Evolutionary conservation across 257 asterid genomes (phyloP), one percentile per base, ranked within the genome.

Genomic region (Petrea volubilis): DNA sequence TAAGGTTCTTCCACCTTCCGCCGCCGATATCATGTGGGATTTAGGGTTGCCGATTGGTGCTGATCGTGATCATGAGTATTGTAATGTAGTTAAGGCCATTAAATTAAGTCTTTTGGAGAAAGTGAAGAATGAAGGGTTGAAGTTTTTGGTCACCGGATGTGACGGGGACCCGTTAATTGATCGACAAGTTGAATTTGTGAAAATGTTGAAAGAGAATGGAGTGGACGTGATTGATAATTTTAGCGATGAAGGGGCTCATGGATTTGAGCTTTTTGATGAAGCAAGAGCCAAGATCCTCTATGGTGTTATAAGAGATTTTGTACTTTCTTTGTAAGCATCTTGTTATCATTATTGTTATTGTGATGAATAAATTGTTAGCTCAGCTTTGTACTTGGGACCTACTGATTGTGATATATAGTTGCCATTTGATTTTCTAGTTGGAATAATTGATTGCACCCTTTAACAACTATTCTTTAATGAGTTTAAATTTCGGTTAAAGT

Each of bases 81-180:
- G 80, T 27, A 82, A 86, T 68, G 87, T 85, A 3, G 66, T 8
- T 64, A 65, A 9, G 1, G 36, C 29, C 2, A 41, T 78, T 3
- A 60, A 12, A 36, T 4, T 41, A 3, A 67, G 67, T 2, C 53
- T 6, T 6, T 64, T 81, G 29, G 78, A 64, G 17, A 9, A 18
- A 40, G 3, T 80, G 27, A 80, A 74, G 66, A 24, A 8, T 1
- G 36, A 29, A 28, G 72, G 57, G 55, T 74, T 79, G 83, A 82
- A 28, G 52, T 6, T 83, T 27, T 6, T 82, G 69, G 71, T 71
- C 25, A 67, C 69, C 6, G 83, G 85, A 0, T 80, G 81, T 41
- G 64, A 75, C 0, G 90, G 86, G 0, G 95, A 85, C 51, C 80
- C 85, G 18, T 0, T 78, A n/a, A 27, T 84, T 2, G 91, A 88